These are phyloP conservation scores for Melanomma pulvis-pyrius DNA, from an alignment of 495 filamentous ascomycete genomes.

Conservation along the genomic window DNA sequence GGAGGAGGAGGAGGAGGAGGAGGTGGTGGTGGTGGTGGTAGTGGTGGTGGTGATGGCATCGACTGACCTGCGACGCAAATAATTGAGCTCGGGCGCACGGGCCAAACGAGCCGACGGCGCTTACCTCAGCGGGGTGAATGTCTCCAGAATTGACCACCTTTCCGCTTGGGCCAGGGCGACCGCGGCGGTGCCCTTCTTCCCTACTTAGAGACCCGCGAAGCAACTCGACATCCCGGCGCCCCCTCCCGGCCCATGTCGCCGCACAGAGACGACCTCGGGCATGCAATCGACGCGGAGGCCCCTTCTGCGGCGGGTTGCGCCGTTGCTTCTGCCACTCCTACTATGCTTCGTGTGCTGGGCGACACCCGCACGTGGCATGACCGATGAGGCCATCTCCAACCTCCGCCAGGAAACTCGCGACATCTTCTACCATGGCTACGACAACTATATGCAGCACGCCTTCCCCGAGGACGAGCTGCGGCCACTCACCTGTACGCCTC, in stretches of 20 bases:
- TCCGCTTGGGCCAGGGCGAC: neutral
- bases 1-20: no score
- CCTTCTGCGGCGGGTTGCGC: conserved; percentile 11
- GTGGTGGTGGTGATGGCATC: neutral
- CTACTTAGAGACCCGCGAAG: neutral
- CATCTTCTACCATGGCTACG: conserved; percentile 97
- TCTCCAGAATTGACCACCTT: neutral
- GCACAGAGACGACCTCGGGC: conserved; percentile 16
- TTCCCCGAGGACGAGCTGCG: conserved; percentile 97
- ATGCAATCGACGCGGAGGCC: conserved; percentile 35
- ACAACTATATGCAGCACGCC: conserved; percentile 90
- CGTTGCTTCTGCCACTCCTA: conserved; percentile 18
- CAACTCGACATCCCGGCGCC: neutral
- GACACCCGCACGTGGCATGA: conserved; percentile 43
- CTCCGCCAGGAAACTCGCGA: conserved; percentile 73
- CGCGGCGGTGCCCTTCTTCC: neutral
- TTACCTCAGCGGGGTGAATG: neutral
- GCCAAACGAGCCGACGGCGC: neutral
- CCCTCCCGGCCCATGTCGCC: conserved; percentile 30
- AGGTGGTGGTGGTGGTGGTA: no score
- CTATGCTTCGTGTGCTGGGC: conserved; percentile 18
- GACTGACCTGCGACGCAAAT: neutral
- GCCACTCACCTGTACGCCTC: conserved; percentile 80
- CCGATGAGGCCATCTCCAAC: conserved; percentile 39
- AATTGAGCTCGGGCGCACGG: neutral